Percentiles rank a stretch among this genome's conserved stretches.
These are phyloP conservation scores for Avena insularis DNA, from an alignment of 176 grass and related monocot genomes.

Conservation along the genomic window DNA sequence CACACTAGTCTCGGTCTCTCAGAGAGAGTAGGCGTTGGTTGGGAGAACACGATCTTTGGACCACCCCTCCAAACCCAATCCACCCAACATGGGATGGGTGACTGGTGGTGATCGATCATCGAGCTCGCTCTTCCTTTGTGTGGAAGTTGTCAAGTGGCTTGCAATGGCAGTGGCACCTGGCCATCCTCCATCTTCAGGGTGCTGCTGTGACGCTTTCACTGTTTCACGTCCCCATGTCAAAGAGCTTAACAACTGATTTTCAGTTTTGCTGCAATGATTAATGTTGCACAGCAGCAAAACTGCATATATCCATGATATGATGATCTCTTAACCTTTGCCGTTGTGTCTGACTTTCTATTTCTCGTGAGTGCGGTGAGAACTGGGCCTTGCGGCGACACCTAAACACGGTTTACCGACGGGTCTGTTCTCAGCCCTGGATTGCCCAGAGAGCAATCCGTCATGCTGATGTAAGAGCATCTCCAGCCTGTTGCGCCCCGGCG, in stretches of 20 bases:
- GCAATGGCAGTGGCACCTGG: slow-evolving; percentile 24
- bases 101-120: slow-evolving; percentile 10
- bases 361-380: not conserved
- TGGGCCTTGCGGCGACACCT: slow-evolving; percentile 8
- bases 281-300: slow-evolving; percentile 16
- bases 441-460: not conserved
- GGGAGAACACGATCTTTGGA: slow-evolving; percentile 52
- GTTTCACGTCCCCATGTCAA: slow-evolving; percentile 52
- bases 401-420: slow-evolving; percentile 39
- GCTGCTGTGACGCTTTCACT: not conserved
- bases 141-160: slow-evolving; percentile 39
- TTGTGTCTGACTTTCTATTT: not conserved
- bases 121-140: slow-evolving; percentile 36
- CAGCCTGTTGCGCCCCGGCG: too few species aligned
- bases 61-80: not conserved
- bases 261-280: slow-evolving; percentile 36
- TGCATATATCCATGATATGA: not conserved
- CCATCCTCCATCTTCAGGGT: not conserved
- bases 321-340: not conserved
- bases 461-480: not conserved
- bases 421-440: slow-evolving; percentile 1
- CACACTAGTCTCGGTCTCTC: not conserved
- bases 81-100: not conserved
- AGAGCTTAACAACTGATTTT: not conserved
- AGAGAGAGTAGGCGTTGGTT: slow-evolving; percentile 29